A percentile compares a stretch with the other conserved stretches of the same genome.
phyloP scores from a whole-genome alignment of 148 eudicot species.

The Gaultheria prostrata region DNA sequence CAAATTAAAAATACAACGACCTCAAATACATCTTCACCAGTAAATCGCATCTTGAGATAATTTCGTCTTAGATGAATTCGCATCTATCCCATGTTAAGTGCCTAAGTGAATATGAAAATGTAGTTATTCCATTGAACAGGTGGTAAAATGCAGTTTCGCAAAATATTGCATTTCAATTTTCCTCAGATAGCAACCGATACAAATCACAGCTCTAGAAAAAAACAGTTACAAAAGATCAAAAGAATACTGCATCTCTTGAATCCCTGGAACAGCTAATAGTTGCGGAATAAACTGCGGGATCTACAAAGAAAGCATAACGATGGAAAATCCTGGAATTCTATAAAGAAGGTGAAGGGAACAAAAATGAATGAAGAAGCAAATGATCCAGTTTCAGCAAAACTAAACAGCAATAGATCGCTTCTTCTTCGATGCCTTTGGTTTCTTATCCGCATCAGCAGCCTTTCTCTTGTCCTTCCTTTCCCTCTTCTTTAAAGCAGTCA shows the following conservation, averaged over 20 bases:
- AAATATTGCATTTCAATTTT: not conserved
- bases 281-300: not conserved
- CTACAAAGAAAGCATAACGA: not conserved
- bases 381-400: not conserved
- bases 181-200: not conserved
- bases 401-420: slow-evolving; percentile 32
- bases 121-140: not conserved
- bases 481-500: slow-evolving; percentile 92
- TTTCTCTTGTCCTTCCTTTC: slow-evolving; percentile 85
- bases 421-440: slow-evolving; percentile 39
- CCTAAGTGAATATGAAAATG: not conserved
- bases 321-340: not conserved
- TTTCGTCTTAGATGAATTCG: not conserved
- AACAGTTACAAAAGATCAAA: not conserved
- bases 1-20: not conserved
- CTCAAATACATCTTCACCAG: not conserved
- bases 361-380: not conserved
- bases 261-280: not conserved
- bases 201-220: not conserved
- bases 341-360: no score
- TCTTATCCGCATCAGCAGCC: slow-evolving; percentile 57
- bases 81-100: not conserved
- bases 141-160: not conserved
- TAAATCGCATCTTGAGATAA: not conserved
- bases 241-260: not conserved